These are phyloP conservation scores for Trichoderma asperelloides DNA, from an alignment of 495 filamentous ascomycete species.

Conservation along the genomic window DNA sequence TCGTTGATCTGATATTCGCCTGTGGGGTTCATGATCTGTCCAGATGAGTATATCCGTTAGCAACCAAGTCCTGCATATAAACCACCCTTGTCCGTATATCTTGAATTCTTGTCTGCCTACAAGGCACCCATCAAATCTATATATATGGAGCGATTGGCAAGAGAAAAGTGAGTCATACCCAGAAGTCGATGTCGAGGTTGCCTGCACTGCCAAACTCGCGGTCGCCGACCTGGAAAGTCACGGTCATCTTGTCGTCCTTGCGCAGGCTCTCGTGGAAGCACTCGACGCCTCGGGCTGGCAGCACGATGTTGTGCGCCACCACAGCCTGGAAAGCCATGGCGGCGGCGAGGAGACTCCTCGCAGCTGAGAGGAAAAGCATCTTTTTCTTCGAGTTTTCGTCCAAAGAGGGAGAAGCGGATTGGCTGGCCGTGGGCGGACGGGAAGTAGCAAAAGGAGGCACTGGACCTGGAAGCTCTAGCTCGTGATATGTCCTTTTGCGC, in stretches of 20 bases:
- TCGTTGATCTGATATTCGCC: conserved; percentile 67
- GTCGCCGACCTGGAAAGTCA: conserved; percentile 97
- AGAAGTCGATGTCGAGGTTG: conserved; percentile 95
- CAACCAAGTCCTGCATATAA: neutral
- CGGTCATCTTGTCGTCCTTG: conserved; percentile 93
- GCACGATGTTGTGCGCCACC: conserved; percentile 87
- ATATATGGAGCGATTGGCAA: neutral
- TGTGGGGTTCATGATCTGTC: conserved; percentile 75
- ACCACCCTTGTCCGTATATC: neutral
- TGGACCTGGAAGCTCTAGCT: too few species aligned
- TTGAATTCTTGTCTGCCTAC: neutral
- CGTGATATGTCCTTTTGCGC: too few species aligned
- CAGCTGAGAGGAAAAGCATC: conserved; percentile 27
- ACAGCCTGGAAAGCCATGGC: conserved; percentile 51
- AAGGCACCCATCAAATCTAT: neutral
- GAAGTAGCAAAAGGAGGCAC: neutral
- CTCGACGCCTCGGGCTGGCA: conserved; percentile 81
- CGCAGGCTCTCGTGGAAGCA: conserved; percentile 95
- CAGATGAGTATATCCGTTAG: neutral
- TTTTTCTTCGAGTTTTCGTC: too few species aligned
- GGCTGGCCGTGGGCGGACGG: neutral
- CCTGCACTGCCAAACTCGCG: conserved; percentile 90
- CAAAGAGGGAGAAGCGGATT: neutral
- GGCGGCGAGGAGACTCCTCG: conserved; percentile 54
- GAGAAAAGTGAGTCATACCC: conserved; percentile 51